Percentiles rank a stretch among this genome's conserved stretches.
phyloP scores from a whole-genome alignment of 352 stramenopile genomes.

The Globisporangium mamillatum region DNA sequence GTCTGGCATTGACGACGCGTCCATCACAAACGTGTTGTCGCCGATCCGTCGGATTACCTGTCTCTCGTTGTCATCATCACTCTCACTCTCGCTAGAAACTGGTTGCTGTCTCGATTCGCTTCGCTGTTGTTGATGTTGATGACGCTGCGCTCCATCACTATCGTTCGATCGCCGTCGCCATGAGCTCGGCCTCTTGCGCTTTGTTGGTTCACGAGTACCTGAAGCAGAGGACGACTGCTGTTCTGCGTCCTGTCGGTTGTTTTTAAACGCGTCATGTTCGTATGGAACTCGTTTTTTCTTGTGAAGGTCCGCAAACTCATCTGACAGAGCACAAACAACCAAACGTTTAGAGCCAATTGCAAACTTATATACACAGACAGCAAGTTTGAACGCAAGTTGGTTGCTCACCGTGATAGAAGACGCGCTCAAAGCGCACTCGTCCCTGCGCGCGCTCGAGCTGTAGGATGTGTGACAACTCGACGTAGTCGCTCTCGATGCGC shows the following conservation, averaged over 20 bases:
- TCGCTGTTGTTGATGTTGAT: background rate
- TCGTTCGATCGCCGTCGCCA: constrained; percentile 6
- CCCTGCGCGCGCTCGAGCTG: constrained; percentile 28
- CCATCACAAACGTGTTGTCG: constrained; percentile 14
- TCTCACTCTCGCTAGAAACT: background rate
- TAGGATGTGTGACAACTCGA: constrained; percentile 50
- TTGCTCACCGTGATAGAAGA: constrained; percentile 59
- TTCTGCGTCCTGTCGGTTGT: background rate
- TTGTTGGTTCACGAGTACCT: background rate
- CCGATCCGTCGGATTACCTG: constrained; percentile 5
- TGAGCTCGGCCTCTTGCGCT: constrained; percentile 1
- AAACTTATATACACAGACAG: background rate
- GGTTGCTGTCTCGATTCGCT: background rate
- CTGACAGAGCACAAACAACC: constrained; percentile 16
- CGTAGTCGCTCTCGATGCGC: constrained; percentile 63
- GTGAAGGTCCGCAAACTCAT: constrained; percentile 51
- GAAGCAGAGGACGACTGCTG: background rate
- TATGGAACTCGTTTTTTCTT: constrained; percentile 24
- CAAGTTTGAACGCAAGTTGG: background rate
- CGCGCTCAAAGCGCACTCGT: constrained; percentile 35
- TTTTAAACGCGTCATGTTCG: background rate
- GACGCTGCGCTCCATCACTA: background rate
- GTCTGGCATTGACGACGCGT: background rate
- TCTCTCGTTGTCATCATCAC: background rate
- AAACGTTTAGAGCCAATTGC: background rate